Conservation (phyloP, 805 yeast genomes). For the Wickerhamiella lipophila region DNA sequence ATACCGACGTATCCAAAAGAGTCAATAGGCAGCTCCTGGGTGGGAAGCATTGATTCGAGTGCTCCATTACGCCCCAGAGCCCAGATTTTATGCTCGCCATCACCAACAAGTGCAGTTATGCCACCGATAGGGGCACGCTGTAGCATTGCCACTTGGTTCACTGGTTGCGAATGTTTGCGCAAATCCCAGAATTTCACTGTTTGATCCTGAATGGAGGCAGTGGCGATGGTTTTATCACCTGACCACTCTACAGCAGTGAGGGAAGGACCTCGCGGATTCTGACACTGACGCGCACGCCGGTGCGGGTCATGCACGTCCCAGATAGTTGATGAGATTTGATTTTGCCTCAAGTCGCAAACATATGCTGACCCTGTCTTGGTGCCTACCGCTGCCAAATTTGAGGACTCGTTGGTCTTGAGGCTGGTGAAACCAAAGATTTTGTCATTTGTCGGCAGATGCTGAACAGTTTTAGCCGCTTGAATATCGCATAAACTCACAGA, state of each 20-base stretch:
- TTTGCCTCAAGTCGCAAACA: background rate
- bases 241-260: constrained; percentile 4
- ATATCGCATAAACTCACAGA: constrained; percentile 1
- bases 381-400: background rate
- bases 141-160: constrained; percentile 1
- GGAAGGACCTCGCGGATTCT: background rate
- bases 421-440: background rate
- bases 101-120: background rate
- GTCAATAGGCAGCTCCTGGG: background rate
- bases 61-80: constrained; percentile 5
- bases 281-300: background rate
- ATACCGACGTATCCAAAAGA: background rate
- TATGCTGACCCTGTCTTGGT: constrained; percentile 7
- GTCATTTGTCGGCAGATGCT: background rate
- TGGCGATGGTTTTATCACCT: background rate
- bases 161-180: background rate
- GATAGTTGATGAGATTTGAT: background rate
- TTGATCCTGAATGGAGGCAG: constrained; percentile 4
- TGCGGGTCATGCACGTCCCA: constrained; percentile 8
- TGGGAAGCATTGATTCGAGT: constrained; percentile 4
- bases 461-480: background rate
- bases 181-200: constrained; percentile 10
- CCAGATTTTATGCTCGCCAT: constrained; percentile 6
- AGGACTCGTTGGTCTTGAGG: background rate
- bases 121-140: constrained; percentile 1